Percentiles rank a stretch among this genome's conserved stretches.
These are phyloP conservation scores for Hansfordia pulvinata DNA, from an alignment of 2,329 filamentous ascomycete genomes.

Conservation along the genomic window DNA sequence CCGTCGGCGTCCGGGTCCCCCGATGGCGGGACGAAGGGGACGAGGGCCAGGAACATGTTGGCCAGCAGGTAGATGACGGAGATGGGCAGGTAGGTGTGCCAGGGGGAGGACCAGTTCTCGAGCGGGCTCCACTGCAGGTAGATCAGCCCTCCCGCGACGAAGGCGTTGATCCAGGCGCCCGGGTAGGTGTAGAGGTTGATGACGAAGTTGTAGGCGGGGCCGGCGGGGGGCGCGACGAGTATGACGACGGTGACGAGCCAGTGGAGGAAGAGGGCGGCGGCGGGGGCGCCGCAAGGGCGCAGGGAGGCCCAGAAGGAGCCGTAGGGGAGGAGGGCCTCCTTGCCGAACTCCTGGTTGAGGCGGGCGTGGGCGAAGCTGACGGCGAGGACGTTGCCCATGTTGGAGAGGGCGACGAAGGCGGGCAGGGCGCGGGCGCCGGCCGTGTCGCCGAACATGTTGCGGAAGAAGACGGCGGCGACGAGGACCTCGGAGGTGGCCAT, in stretches of 20 bases:
- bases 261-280: constrained; percentile 48
- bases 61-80: constrained; percentile 32
- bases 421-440: constrained; percentile 34
- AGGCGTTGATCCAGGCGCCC: constrained; percentile 37
- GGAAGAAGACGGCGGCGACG: constrained; percentile 47
- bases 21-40: constrained; percentile 40
- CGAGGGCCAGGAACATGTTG: constrained; percentile 37
- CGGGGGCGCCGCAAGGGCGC: constrained; percentile 51
- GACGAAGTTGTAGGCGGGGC: constrained; percentile 56
- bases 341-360: constrained; percentile 52
- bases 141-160: constrained; percentile 35
- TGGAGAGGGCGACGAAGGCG: constrained; percentile 45
- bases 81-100: constrained; percentile 34
- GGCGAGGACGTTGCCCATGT: constrained; percentile 47
- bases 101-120: constrained; percentile 40
- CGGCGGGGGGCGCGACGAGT: constrained; percentile 51
- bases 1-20: constrained; percentile 30
- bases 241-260: constrained; percentile 53
- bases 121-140: constrained; percentile 21
- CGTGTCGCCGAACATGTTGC: constrained; percentile 43
- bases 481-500: constrained; percentile 44
- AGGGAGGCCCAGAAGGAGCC: constrained; percentile 56
- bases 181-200: constrained; percentile 42
- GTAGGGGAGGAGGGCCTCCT: constrained; percentile 55
- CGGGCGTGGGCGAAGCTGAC: constrained; percentile 46